Base-by-base conservation (phyloP, 2,329 filamentous ascomycete species). In the Neurospora sp. region DNA sequence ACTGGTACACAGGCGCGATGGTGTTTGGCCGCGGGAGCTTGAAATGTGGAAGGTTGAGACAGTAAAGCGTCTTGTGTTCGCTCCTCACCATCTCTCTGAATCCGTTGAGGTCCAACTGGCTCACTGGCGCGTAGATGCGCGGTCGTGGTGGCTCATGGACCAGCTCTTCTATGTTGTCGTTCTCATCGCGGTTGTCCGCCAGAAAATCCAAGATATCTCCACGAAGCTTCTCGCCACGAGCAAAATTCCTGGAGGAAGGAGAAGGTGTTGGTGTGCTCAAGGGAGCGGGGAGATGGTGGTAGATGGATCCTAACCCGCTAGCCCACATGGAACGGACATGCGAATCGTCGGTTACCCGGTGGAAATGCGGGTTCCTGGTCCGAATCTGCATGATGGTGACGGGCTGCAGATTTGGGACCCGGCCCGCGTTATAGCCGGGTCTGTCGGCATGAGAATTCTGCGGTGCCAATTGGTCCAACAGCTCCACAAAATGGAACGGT, bases 401-500 rank as follows among this genome's bases (percentile, higher is more conserved):
- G 5, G 70, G 71, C 23, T 67, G 19, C 46, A 39, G 3, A 17
- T 62, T 62, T 62, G 52, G 52, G 8, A 62, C 52, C 52, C 52
- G 43, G 19, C 58, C 23, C 28, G 38, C 58, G n/a, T 67, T 43
- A 33, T 69, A 68, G n/a, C 71, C 68, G 46, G 74, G 73, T 15
- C 68, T 2, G 43, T 52, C 43, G 28, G 52, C 52, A 33, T 62
- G 52, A 17, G 23, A 7, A 33, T 15, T 33, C 15, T 62, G 52
- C 8, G 52, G 52, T 1, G 52, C 52, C 52, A 62, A 36, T 62
- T 62, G 72, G 66, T 76, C 73, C 4, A 79, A 70, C 9, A 79
- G 70, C 68, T 79, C 75, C 39, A 79, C 68, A 39, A 75, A 76
- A 68, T 79, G 77, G 66, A 77, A 79, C 3, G 78, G 78, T 73